Percentiles rank a stretch among this genome's conserved stretches.
Evolutionary conservation across 2,329 filamentous ascomycete species (phyloP).

Genomic region (Colletotrichum salicis): DNA sequence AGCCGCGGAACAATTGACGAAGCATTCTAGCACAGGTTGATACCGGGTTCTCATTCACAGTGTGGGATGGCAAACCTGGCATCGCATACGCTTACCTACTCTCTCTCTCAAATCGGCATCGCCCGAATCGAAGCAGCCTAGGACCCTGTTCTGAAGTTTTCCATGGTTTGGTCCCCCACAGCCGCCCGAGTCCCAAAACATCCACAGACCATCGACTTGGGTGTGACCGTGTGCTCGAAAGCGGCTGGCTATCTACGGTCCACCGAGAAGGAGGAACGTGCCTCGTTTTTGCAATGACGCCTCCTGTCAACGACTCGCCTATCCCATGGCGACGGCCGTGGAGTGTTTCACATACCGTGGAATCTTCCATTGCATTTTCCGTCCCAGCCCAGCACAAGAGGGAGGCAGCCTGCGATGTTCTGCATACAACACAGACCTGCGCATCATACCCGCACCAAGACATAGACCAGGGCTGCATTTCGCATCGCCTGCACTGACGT

Average conservation of each 20-base stretch:
- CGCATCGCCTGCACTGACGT: slow-evolving; percentile 23
- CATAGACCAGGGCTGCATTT: background rate
- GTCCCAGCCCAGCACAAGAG: slow-evolving; percentile 9
- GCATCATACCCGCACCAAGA: slow-evolving; percentile 10
- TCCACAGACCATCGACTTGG: slow-evolving; percentile 13
- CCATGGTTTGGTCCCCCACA: slow-evolving; percentile 10
- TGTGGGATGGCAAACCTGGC: background rate
- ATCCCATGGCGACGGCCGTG: slow-evolving; percentile 17
- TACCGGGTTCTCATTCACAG: background rate
- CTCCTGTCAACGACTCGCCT: slow-evolving; percentile 30
- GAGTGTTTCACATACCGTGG: slow-evolving; percentile 24
- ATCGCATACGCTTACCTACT: too few species aligned
- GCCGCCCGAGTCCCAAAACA: background rate
- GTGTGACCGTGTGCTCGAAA: background rate
- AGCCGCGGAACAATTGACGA: background rate
- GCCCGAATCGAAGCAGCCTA: slow-evolving; percentile 21
- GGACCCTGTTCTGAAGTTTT: slow-evolving; percentile 14
- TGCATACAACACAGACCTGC: slow-evolving; percentile 14
- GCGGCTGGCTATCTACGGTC: background rate
- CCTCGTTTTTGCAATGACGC: slow-evolving; percentile 14
- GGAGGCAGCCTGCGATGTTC: background rate
- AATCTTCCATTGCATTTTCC: slow-evolving; percentile 17
- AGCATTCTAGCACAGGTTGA: background rate
- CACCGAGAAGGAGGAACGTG: slow-evolving; percentile 5
- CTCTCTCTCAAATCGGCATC: slow-evolving; percentile 16